Conservation (phyloP, 208 protist species). For the Borovskyia barvae region DNA sequence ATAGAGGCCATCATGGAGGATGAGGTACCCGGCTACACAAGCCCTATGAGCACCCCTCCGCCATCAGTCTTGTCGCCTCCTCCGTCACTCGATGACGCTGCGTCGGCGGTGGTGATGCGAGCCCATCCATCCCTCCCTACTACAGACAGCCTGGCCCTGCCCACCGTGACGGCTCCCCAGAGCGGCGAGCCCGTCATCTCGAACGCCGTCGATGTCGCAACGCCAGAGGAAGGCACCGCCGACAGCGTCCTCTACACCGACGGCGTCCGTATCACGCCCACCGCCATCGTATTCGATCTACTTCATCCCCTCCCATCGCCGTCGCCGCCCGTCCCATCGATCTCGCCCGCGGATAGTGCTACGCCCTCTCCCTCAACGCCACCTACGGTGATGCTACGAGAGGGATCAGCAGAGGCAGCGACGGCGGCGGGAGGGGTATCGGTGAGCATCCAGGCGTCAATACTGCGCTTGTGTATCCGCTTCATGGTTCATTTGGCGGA, state of each 20-base stretch:
- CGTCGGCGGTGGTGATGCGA: too few relatives aligned
- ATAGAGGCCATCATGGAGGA: constrained; percentile 24
- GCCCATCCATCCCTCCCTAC: too few relatives aligned
- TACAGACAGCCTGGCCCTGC: too few relatives aligned
- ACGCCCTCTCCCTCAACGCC: neutral
- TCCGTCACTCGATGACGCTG: too few relatives aligned
- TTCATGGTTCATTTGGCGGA: constrained; percentile 47
- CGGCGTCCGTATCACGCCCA: constrained; percentile 24
- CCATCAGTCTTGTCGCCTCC: too few relatives aligned
- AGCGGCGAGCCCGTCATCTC: too few relatives aligned
- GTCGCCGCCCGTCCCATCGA: neutral
- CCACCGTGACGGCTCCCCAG: too few relatives aligned
- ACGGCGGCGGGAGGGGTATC: neutral
- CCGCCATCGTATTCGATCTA: constrained; percentile 21
- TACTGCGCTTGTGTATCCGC: constrained; percentile 32
- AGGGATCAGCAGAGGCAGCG: neutral
- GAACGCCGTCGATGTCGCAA: neutral
- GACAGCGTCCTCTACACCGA: constrained; percentile 13
- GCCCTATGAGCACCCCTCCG: too few relatives aligned
- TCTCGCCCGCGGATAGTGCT: neutral
- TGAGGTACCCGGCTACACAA: too few relatives aligned
- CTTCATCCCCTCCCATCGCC: neutral
- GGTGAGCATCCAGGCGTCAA: constrained; percentile 10
- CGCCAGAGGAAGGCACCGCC: neutral
- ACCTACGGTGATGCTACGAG: neutral